These are phyloP conservation scores for Aspergillus pseudonomiae DNA, from an alignment of 2,329 filamentous ascomycete genomes.

Conservation along the genomic window DNA sequence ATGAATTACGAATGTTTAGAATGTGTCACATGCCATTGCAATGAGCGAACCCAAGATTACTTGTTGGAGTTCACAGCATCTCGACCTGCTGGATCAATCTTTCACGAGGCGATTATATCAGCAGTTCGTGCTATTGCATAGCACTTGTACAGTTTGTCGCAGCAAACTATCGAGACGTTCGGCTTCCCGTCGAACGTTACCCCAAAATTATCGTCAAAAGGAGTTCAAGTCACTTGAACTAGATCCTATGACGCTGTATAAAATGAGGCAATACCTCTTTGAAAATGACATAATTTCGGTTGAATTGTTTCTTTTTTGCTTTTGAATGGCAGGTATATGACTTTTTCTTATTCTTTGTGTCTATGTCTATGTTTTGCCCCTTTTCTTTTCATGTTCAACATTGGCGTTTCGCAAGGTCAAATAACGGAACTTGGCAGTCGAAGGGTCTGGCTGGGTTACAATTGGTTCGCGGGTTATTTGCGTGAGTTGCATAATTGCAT, in stretches of 20 bases:
- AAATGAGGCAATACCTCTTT: conserved; percentile 20
- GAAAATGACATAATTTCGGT: conserved; percentile 21
- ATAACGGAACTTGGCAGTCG: conserved; percentile 24
- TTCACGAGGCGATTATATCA: background rate
- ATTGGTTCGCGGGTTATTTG: conserved; percentile 19
- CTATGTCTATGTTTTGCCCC: background rate
- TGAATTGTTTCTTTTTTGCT: conserved; percentile 14
- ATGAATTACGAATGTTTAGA: background rate
- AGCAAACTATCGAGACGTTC: conserved; percentile 12
- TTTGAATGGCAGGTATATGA: conserved; percentile 26
- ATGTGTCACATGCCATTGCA: background rate
- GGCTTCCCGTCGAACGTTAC: background rate
- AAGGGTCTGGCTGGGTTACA: conserved; percentile 19
- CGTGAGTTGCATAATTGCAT: conserved; percentile 26
- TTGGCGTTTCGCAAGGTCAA: conserved; percentile 28
- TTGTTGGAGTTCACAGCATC: background rate
- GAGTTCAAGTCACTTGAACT: background rate
- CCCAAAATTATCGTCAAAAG: background rate
- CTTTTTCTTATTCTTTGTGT: conserved; percentile 13
- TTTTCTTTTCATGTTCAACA: conserved; percentile 23
- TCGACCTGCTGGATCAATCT: background rate
- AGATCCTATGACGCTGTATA: conserved; percentile 22
- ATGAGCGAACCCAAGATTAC: background rate
- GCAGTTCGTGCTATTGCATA: background rate
- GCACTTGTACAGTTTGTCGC: conserved; percentile 18